Conservation (phyloP, 2,329 filamentous ascomycete species). For the Lasiodiplodia theobromae region DNA sequence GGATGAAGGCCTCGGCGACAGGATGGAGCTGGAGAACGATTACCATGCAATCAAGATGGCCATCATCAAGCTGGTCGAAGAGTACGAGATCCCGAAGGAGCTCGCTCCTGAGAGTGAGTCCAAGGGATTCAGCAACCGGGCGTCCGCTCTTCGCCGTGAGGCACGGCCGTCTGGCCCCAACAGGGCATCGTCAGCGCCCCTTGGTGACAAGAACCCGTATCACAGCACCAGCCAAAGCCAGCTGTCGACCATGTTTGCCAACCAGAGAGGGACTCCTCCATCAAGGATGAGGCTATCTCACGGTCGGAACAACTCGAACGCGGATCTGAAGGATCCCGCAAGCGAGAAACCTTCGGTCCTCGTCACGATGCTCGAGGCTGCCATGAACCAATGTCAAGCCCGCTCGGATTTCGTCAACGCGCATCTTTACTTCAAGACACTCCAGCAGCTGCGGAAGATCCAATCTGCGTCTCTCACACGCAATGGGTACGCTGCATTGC, state of each 20-base stretch:
- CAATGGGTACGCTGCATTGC: slow-evolving; percentile 73
- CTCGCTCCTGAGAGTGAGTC: slow-evolving; percentile 66
- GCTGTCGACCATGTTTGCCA: slow-evolving; percentile 48
- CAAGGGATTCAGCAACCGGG: slow-evolving; percentile 74
- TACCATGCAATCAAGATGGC: slow-evolving; percentile 83
- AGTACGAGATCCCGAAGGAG: slow-evolving; percentile 79
- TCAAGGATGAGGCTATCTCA: slow-evolving; percentile 41
- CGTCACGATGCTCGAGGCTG: slow-evolving; percentile 77
- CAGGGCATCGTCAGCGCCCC: slow-evolving; percentile 23
- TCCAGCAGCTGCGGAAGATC: slow-evolving; percentile 73
- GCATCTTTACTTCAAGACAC: slow-evolving; percentile 83
- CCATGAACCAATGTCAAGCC: slow-evolving; percentile 77
- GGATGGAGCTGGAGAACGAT: slow-evolving; percentile 73
- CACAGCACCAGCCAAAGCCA: slow-evolving; percentile 46
- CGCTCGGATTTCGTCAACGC: slow-evolving; percentile 84
- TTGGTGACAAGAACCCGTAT: slow-evolving; percentile 62
- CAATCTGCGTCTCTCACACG: slow-evolving; percentile 66
- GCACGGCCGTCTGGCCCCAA: slow-evolving; percentile 38
- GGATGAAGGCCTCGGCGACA: slow-evolving; percentile 52
- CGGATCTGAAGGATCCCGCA: slow-evolving; percentile 37
- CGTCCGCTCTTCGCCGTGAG: slow-evolving; percentile 55
- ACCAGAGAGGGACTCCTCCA: slow-evolving; percentile 43
- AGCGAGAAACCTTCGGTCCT: slow-evolving; percentile 59
- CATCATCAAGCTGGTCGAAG: slow-evolving; percentile 79
- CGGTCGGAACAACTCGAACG: slow-evolving; percentile 47